Percentiles rank a stretch among this genome's conserved stretches.
phyloP scores from a whole-genome alignment of 73 alveolate species.

The Paramecium caudatum region DNA sequence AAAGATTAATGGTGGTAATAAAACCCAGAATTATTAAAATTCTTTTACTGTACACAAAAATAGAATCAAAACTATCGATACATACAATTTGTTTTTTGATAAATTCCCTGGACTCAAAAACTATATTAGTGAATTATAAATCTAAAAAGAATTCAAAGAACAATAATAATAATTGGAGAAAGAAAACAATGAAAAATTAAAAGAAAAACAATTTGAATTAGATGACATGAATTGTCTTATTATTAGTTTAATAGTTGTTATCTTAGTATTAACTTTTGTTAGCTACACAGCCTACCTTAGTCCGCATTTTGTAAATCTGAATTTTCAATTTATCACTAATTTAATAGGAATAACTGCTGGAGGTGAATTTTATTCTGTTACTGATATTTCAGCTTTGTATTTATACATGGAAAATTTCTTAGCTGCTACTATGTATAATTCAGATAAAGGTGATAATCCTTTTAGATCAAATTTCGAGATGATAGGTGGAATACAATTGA shows the following conservation, averaged over 20 bases:
- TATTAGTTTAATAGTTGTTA: conserved; percentile 8
- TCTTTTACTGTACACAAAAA: conserved; percentile 30
- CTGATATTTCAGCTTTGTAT: not conserved
- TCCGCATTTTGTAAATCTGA: not conserved
- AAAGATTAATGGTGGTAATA: conserved; percentile 36
- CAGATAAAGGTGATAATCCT: conserved; percentile 55
- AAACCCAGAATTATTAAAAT: not conserved
- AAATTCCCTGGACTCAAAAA: conserved; percentile 53
- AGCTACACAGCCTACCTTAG: conserved; percentile 44
- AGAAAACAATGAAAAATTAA: not conserved
- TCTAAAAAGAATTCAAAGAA: not conserved
- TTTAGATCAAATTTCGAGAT: conserved; percentile 42
- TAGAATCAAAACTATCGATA: conserved; percentile 35
- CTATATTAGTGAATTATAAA: conserved; percentile 56
- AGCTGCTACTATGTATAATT: conserved; percentile 15
- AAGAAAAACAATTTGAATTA: conserved; percentile 19
- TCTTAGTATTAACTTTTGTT: conserved; percentile 29
- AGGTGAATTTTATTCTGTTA: not conserved
- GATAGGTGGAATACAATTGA: conserved; percentile 31
- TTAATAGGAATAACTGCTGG: not conserved
- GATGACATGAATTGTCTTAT: conserved; percentile 65
- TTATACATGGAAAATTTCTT: not conserved
- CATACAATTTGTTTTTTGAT: conserved; percentile 30
- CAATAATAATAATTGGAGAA: not conserved
- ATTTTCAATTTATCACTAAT: not conserved